Evolutionary conservation across 1,284 basidiomycete genomes (phyloP), one percentile per base, ranked within the genome.

Genomic region (Testicularia cyperi): DNA sequence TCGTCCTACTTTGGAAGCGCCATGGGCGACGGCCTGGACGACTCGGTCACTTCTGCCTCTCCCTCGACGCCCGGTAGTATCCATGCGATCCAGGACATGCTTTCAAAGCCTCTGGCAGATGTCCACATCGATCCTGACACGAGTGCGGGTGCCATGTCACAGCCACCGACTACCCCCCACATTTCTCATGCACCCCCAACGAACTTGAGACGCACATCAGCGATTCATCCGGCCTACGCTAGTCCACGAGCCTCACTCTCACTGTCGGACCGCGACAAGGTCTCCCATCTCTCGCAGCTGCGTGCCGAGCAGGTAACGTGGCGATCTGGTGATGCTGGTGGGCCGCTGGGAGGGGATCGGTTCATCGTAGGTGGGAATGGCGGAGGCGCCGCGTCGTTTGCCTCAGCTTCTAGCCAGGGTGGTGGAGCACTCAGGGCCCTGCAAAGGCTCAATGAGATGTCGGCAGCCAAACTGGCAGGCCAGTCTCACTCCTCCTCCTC

Each of bases 1-100:
- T 54, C 51, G 6, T 61, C 51, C 1, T 61, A 61, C 57, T 61
- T 61, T 38, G 57, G 51, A 36, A 61, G 57, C 25, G 39, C 43
- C 5, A 45, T 49, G 27, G 51, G 43, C 6, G 51, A 54, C 25
- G 39, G 39, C 5, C 41, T 49, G 27, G 51, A 45, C 6, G 51
- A 54, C 9, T 61, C 57, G 23, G 23, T 54, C 33, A 49, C 41
- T 7, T 61, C 57, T 10, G 28, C 43, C 2, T 61, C 57, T 9
- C 57, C 51, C 27, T 45, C 57, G 6, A 61, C 57, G 10, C 57
- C 57, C 3, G 51, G 57, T 25, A 61, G 57, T 33, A 38, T 61
- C 2, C 51, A 61, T 21, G 57, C 43, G 16, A 61, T 61, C 15
- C 42, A 49, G 1, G 46, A 32, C 9, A 43, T 61, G 13, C 46